Conservation (phyloP, 257 asterid species). For the Przewalskia tangutica region DNA sequence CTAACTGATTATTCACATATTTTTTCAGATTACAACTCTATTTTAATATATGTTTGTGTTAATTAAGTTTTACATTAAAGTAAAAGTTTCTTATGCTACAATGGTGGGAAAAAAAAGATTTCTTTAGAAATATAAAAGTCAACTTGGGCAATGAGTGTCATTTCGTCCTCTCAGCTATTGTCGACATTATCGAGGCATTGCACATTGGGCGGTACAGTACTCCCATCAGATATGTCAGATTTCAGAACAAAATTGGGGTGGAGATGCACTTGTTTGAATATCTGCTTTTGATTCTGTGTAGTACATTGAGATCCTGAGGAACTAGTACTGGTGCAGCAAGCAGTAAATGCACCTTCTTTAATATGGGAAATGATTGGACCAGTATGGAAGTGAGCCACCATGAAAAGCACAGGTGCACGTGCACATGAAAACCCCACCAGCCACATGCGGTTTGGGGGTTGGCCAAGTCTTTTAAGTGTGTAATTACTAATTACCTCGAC, state of each 20-base stretch:
- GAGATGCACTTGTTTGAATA: neutral
- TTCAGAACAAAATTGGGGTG: neutral
- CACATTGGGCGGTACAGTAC: neutral
- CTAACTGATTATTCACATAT: too few species aligned
- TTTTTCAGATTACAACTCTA: too few species aligned
- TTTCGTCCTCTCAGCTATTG: neutral
- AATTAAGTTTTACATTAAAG: too few species aligned
- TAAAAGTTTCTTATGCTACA: too few species aligned
- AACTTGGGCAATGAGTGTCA: neutral
- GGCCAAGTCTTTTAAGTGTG: neutral
- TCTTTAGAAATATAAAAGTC: neutral
- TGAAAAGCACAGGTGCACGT: constrained; percentile 47
- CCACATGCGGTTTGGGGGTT: constrained; percentile 35
- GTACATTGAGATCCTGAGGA: neutral
- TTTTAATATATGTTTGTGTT: too few species aligned
- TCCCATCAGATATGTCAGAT: neutral
- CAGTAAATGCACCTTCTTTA: neutral
- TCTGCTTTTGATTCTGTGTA: neutral
- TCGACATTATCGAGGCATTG: constrained; percentile 1
- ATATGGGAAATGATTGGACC: constrained; percentile 30
- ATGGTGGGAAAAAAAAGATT: too few species aligned
- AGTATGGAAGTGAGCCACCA: constrained; percentile 14
- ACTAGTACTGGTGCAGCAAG: neutral
- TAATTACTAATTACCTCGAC: neutral
- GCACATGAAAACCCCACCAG: constrained; percentile 75